phyloP scores from a whole-genome alignment of 2,329 filamentous ascomycete species.

The Chaetomium sp. region DNA sequence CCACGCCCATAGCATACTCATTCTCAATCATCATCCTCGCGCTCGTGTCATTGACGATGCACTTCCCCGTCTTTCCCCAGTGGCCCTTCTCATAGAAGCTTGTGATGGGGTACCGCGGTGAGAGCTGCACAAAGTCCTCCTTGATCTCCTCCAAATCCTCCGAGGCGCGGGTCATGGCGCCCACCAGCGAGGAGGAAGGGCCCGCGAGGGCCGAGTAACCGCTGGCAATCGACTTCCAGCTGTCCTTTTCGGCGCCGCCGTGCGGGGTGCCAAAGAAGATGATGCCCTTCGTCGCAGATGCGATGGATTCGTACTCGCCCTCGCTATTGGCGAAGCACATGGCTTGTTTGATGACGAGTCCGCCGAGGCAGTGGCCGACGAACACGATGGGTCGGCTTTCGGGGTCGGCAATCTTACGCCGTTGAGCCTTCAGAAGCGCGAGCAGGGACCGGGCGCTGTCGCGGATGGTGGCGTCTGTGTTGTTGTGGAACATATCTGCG shows the following conservation, averaged over 20 bases:
- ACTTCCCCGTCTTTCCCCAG: neutral
- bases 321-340: neutral
- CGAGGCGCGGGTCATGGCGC: neutral
- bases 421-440: neutral
- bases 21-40: neutral
- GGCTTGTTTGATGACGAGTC: neutral
- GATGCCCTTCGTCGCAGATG: neutral
- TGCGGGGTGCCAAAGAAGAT: slow-evolving; percentile 2
- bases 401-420: neutral
- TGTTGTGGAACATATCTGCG: slow-evolving; percentile 11
- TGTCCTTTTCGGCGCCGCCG: neutral
- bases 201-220: neutral
- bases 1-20: neutral
- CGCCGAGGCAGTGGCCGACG: slow-evolving; percentile 3
- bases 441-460: slow-evolving; percentile 8
- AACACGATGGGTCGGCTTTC: neutral
- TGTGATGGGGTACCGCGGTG: neutral
- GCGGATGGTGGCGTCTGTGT: slow-evolving; percentile 5
- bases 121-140: neutral
- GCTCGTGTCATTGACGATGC: neutral
- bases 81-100: neutral
- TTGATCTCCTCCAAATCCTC: neutral
- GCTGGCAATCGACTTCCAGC: neutral
- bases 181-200: neutral
- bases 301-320: neutral